phyloP scores from a whole-genome alignment of 345 rosid species.

The Pelargonium nanum region DNA sequence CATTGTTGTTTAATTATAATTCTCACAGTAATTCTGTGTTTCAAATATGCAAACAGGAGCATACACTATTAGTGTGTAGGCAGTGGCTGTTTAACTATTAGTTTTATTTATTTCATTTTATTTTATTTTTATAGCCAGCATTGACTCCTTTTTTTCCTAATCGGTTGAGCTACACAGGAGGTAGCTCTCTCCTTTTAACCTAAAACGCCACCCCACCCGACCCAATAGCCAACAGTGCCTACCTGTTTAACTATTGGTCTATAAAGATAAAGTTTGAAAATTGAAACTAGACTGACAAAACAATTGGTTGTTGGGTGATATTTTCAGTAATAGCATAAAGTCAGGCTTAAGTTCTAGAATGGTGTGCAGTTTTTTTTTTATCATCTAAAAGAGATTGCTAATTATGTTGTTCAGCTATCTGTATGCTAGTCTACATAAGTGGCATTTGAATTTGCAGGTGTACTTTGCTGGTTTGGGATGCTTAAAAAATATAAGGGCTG shows the following conservation, averaged over 20 bases:
- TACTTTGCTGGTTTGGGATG: constrained; percentile 96
- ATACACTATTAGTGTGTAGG: not conserved
- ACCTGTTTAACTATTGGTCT: not conserved
- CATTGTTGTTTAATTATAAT: not conserved
- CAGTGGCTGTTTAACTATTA: not conserved
- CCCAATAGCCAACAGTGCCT: too few relatives aligned
- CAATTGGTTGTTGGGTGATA: not conserved
- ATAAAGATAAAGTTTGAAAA: not conserved
- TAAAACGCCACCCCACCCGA: too few relatives aligned
- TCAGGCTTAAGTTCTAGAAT: not conserved
- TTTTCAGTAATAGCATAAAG: not conserved
- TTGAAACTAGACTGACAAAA: not conserved
- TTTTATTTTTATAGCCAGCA: too few relatives aligned
- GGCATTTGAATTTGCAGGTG: constrained; percentile 42
- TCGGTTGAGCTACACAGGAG: too few relatives aligned
- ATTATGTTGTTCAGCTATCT: constrained; percentile 2
- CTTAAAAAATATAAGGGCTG: constrained; percentile 92
- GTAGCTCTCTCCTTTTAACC: too few relatives aligned
- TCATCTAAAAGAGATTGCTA: not conserved
- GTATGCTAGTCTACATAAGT: constrained; percentile 10
- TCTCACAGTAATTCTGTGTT: not conserved
- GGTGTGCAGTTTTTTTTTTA: not conserved
- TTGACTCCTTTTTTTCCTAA: too few relatives aligned
- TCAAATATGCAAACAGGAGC: not conserved
- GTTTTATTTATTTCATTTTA: too few relatives aligned